Base-by-base conservation (phyloP, 306 rosid species). In the Castanospermum australe region DNA sequence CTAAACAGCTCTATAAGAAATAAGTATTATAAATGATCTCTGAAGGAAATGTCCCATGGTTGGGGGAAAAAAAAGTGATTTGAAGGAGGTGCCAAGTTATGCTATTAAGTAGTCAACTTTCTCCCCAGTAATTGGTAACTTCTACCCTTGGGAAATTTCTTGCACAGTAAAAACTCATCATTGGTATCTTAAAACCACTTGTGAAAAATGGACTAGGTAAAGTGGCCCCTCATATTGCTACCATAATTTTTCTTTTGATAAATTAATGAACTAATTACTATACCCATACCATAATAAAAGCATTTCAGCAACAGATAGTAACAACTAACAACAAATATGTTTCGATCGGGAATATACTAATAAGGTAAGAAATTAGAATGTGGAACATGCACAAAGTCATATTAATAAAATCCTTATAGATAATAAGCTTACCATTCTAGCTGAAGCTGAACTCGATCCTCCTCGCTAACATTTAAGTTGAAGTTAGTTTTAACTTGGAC, bases 361-460 rank as follows among this genome's bases (percentile, higher is more conserved):
- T 14, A 64, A 32, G 25, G 33, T 55, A 68, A 57, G 22, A 63
- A 50, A 47, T 64, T 39, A 55, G 22, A 47, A 74, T 38, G 57
- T 17, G 35, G 44, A 56, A 55, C 41, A 21, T 17, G 2, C 42
- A 62, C 22, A 25, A 65, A 64, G 47, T 54, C 52, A 72, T 41
- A n/a, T 21, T 42, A 41, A 59, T 56, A 51, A 60, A 77, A 54
- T 42, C 69, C 80, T 63, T 45, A 44, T 51, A 69, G 72, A 68
- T 67, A 65, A 57, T 66, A 81, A 79, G 76, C 97, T 87, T 87
- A 95, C 99, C 97, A 86, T 82, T 92, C 98, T 70, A 95, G 90
- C 88, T 95, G 99, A 79, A 83, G 97, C 86, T 92, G 97, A 76
- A 95, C 99, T 9, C 87, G 73, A 67, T 91, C 97, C 88, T 95